Base-by-base conservation (phyloP, 1,284 basidiomycete genomes). In the Pulveroboletus sp. region DNA sequence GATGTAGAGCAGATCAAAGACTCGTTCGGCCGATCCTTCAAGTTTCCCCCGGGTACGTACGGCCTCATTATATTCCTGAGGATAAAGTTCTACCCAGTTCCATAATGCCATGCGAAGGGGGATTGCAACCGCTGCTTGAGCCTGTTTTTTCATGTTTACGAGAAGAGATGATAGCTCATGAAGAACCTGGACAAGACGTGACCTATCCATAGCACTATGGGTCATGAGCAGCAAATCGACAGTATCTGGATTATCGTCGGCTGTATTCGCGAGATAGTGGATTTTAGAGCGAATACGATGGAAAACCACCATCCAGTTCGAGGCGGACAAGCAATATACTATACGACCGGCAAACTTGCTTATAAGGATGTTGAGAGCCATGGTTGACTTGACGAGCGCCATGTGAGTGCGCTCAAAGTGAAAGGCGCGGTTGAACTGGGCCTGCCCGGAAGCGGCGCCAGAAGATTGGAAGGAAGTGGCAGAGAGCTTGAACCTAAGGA, bases 61-160 rank as follows among this genome's bases (percentile, higher is more conserved):
- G 6, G 87, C 78, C 6, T 89, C 85, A 50, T 88, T 87, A 69
- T 87, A 97, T 66, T 98, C 93, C 13, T 78, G 74, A 0, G 93
- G 90, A 66, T 89, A 91, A 16, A 85, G 79, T 48, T 91, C 87
- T 49, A 97, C 88, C 93, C 93, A 98, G 58, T 91, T 92, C 93
- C 94, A 96, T 33, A 97, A 79, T 1, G 91, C 91, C 37, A 83
- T 80, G 16, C 93, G 84, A 36, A 98, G 77, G 19, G 88, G 85
- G 8, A 83, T 75, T 0, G 92, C 86, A 36, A 95, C 78, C 0
- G 88, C 84, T 6, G 82, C 74, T 64, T 93, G 91, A 0, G 87
- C 83, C 39, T 89, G 86, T 43, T 80, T 81, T 63, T 86, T 86
- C 81, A 97, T 89, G 67, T 91, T 91, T 17, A 95, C 82, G 47